Evolutionary conservation across 768 basidiomycete species (phyloP), one percentile per base, ranked within the genome.

Genomic region (Boletus tomentosulus): DNA sequence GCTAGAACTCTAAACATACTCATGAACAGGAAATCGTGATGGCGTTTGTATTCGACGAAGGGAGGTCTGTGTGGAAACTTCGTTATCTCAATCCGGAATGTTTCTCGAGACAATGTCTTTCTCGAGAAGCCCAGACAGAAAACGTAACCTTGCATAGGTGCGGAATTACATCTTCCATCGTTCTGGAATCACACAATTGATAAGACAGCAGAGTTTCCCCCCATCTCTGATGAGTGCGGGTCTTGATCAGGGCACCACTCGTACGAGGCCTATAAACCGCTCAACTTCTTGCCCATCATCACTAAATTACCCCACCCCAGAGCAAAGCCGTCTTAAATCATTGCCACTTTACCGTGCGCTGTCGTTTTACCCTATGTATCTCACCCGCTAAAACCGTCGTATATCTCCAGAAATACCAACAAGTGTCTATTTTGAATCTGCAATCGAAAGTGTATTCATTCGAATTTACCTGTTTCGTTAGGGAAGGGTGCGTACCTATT

Each of bases 1-100:
- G 84, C 77, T 11, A 74, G 87, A 54, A 77, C 76, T 19, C 61
- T 91, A 42, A 87, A 83, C 55, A 60, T 61, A 2, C 64, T 89
- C 37, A 81, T 87, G 78, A 74, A 62, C 25, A 66, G 65, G 27
- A 42, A 50, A 38, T 51, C 59, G 6, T 57, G 41, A 57, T 42
- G 15, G 22, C 11, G 9, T 41, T 45, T 30, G 22, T 35, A 27
- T 27, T 33, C 11, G 45, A 5, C 12, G 45, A 22, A 9, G 30
- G 25, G 19, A 28, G 19, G 25, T 19, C 7, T 57, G 25, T 47
- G 34, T 44, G 19, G 24, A 37, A 34, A 8, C n/a, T 24, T 44
- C 6, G 19, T 27, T n/a, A 19, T 33, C 47, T 35, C 28, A 24
- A 16, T 34, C 34, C 41, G 30, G 27, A 37, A 33, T 45, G 16